Evolutionary conservation across 1,139 yeast species (phyloP).

Genomic region (Eremothecium sinecaudum): DNA sequence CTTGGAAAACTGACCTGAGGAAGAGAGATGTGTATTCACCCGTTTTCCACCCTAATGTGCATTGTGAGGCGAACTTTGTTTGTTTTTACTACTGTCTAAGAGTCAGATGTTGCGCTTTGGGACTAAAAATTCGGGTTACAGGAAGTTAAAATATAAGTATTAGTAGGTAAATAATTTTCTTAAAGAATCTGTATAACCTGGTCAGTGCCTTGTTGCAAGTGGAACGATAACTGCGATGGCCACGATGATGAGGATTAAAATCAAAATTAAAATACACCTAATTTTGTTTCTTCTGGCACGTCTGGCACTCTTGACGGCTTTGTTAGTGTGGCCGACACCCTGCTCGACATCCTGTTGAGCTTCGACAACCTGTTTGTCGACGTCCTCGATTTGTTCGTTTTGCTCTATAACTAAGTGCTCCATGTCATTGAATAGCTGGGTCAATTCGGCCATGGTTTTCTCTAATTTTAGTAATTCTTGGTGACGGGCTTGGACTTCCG

Average conservation of each 20-base stretch:
- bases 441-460: slow-evolving; percentile 90
- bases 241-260: slow-evolving; percentile 51
- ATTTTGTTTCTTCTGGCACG: slow-evolving; percentile 87
- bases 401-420: slow-evolving; percentile 94
- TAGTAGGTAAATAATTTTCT: not conserved
- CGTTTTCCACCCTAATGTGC: slow-evolving; percentile 15
- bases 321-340: slow-evolving; percentile 89
- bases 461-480: slow-evolving; percentile 91
- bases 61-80: no score
- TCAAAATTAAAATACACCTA: slow-evolving; percentile 68
- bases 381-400: slow-evolving; percentile 76
- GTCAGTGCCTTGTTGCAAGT: slow-evolving; percentile 15
- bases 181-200: not conserved
- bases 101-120: slow-evolving; percentile 12
- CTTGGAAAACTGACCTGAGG: slow-evolving; percentile 15
- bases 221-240: slow-evolving; percentile 57
- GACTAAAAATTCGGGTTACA: slow-evolving; percentile 16
- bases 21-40: slow-evolving; percentile 9
- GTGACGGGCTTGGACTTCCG: slow-evolving; percentile 95
- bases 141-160: not conserved
- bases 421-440: slow-evolving; percentile 92
- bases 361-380: slow-evolving; percentile 67
- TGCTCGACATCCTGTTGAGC: slow-evolving; percentile 90
- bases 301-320: slow-evolving; percentile 82
- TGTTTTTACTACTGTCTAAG: no score